Conservation (phyloP, 352 stramenopile species). For the Phytophthora fragariae region DNA sequence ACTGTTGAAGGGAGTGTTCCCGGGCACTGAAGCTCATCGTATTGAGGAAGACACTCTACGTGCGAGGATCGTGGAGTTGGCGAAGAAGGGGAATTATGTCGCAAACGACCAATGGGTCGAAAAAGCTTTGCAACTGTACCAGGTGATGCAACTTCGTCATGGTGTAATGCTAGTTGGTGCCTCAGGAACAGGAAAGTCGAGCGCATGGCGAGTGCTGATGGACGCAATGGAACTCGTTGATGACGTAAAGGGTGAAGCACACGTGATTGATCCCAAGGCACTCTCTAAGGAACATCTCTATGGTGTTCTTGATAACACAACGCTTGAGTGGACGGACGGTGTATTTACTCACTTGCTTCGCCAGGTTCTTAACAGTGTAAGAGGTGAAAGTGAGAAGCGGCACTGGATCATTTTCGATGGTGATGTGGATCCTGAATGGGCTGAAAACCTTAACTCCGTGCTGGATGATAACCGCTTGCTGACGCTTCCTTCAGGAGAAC, state of each 20-base stretch:
- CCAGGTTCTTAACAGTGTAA: slow-evolving; percentile 97
- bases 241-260: slow-evolving; percentile 96
- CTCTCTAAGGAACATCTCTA: slow-evolving; percentile 99
- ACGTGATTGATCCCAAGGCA: slow-evolving; percentile 99
- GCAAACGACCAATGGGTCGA: slow-evolving; percentile 95
- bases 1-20: slow-evolving; percentile 98
- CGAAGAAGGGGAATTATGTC: slow-evolving; percentile 89
- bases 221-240: slow-evolving; percentile 95
- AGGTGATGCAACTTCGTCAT: slow-evolving; percentile 97
- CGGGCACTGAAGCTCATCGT: slow-evolving; percentile 85
- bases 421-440: slow-evolving; percentile 99
- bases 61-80: slow-evolving; percentile 93
- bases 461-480: slow-evolving; percentile 99
- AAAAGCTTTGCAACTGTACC: slow-evolving; percentile 99
- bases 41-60: slow-evolving; percentile 92
- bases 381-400: slow-evolving; percentile 95
- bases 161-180: slow-evolving; percentile 99
- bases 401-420: slow-evolving; percentile 99
- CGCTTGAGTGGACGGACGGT: slow-evolving; percentile 99
- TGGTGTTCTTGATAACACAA: slow-evolving; percentile 99
- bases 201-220: slow-evolving; percentile 94
- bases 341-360: slow-evolving; percentile 98
- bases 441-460: slow-evolving; percentile 99
- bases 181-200: slow-evolving; percentile 97
- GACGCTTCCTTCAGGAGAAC: slow-evolving; percentile 98